Base-by-base conservation (phyloP, 1,284 basidiomycete genomes). In the Flammula alnicola region DNA sequence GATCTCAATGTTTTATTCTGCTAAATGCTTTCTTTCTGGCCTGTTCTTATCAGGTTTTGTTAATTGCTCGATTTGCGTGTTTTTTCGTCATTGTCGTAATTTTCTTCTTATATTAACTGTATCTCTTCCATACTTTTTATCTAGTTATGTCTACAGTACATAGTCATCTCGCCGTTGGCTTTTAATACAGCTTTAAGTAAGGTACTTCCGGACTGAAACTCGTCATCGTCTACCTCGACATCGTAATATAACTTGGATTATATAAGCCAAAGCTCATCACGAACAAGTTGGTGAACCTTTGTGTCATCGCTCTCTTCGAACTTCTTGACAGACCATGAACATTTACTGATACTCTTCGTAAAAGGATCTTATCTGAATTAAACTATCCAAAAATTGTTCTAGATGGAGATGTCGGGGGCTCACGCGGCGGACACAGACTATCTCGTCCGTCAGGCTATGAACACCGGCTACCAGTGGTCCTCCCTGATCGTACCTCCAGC, bases 361-460 rank as follows among this genome's bases (percentile, higher is more conserved):
- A 8, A 9, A 9, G 17, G 17, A 17, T 26, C 11, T 29, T 11
- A 14, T 4, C 10, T 17, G 4, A n/a, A 30, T 27, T 7, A 29
- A 41, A 41, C 39, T 3, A 17, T 17, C 27, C 7, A 41, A 12
- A 14, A 22, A n/a, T 37, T 33, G n/a, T 23, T 17, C 27, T 26
- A 44, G n/a, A 63, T 56, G 53, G 37, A 54, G n/a, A 54, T 52
- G 29, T 59, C 58, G n/a, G 41, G 56, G 20, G 55, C 61, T 8
- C 66, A 67, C 52, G 58, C 60, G 23, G 66, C 65, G 12, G 73
- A 76, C 55, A 68, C 61, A 12, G 64, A 79, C 49, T 82, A 75
- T 62, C 77, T 88, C 19, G 78, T 85, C 33, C 78, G 84, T 35
- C 75, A 83, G 53, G 76, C 79, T 36, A 81, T 82, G 76, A 78